Base-by-base conservation (phyloP, 129 eudicot genomes). In the Rutidosis leptorrhynchoides region DNA sequence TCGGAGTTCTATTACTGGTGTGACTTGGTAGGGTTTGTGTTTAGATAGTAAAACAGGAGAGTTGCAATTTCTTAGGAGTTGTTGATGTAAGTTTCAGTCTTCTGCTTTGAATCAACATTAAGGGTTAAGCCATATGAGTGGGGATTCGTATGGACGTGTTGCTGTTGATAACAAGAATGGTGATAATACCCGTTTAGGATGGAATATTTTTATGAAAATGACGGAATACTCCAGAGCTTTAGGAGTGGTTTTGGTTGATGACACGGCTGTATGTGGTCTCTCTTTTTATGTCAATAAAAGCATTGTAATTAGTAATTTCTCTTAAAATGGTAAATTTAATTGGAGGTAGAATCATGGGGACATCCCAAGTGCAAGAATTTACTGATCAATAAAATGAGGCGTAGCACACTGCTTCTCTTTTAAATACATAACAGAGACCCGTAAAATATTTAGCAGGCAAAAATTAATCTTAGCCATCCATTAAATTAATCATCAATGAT, bases 161-260 rank as follows among this genome's bases (percentile, higher is more conserved):
- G 97, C 97, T 15, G 88, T 86, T 5, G 97, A 90, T 64, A 90
- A 87, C 72, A 90, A 90, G 74, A 84, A 83, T 49, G 97, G 97
- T 67, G 97, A 90, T 65, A 90, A 87, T 68, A 90, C 97, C 16
- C 87, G 97, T 69, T 87, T 90, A 83, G 97, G 97, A n/a, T 90
- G 97, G 97, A 90, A 90, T 81, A 95, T 87, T 68, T 90, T 84
- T 52, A 90, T 90, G 97, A 87, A 87, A 68, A 90, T 90, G 97
- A 25, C 74, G 2, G 97, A 90, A 28, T 90, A 87, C 64, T 49
- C 81, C 43, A 84, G 83, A 61, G 45, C 54, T 1, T 90, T 84
- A 11, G 75, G 83, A 0, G 97, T 95, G 64, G 87, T 84, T 79
- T 76, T 90, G 80, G 83, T 79, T 77, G 97, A 90, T 30, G 96